A percentile compares a stretch with the other conserved stretches of the same genome.
phyloP scores from a whole-genome alignment of 257 asterid genomes.

The Thymus mandschuricus region DNA sequence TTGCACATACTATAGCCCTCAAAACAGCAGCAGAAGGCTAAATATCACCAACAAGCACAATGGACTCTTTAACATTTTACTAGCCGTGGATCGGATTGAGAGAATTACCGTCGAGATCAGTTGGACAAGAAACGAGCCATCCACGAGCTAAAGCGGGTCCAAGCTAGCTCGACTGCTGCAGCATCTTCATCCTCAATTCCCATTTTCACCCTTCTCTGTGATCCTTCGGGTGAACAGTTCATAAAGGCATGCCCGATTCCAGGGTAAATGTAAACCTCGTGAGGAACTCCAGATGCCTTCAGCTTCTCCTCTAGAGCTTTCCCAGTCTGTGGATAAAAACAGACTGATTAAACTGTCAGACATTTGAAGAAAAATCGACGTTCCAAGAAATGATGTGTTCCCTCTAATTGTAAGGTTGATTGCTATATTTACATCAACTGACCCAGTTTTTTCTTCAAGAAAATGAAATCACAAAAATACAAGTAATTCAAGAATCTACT shows the following conservation, averaged over 20 bases:
- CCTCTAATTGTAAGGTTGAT: not conserved
- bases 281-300: constrained; percentile 70
- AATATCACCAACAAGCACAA: not conserved
- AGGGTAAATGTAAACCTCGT: constrained; percentile 81
- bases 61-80: not conserved
- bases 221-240: constrained; percentile 82
- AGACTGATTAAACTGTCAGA: not conserved
- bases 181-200: constrained; percentile 75
- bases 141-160: constrained; percentile 86
- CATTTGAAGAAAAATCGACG: not conserved
- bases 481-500: constrained; percentile 16
- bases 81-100: not conserved
- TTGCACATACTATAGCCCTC: constrained; percentile 3
- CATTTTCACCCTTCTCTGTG: constrained; percentile 75
- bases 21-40: constrained; percentile 1
- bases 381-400: not conserved
- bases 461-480: not conserved
- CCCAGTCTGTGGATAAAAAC: constrained; percentile 58
- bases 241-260: constrained; percentile 84
- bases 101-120: constrained; percentile 29
- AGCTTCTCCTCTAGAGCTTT: constrained; percentile 86
- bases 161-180: constrained; percentile 77
- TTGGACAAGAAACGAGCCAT: constrained; percentile 67
- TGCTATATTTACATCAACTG: not conserved
- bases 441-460: not conserved